Evolutionary conservation across 768 basidiomycete genomes (phyloP).

Genomic region (Leccinum obscurum): DNA sequence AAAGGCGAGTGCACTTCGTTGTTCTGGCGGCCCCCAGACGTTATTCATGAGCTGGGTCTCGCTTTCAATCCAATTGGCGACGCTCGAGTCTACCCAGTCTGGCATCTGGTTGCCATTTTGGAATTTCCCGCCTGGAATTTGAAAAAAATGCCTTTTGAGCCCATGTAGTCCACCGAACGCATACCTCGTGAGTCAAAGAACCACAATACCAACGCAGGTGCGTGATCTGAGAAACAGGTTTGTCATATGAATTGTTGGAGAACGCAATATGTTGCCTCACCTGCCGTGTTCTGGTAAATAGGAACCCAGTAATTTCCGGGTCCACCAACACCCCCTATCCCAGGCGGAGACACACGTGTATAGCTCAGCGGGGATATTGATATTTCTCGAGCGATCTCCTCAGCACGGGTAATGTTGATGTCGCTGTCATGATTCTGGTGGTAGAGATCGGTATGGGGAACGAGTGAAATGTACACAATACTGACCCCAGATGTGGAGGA

Average conservation of each 20-base stretch:
- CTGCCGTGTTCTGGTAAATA: constrained; percentile 42
- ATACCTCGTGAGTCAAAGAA: constrained; percentile 77
- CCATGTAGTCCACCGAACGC: not conserved
- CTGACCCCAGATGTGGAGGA: constrained; percentile 68
- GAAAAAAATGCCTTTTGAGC: constrained; percentile 1
- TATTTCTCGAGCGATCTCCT: constrained; percentile 66
- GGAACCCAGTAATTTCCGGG: constrained; percentile 81
- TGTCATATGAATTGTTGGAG: not conserved
- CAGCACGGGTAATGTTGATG: constrained; percentile 66
- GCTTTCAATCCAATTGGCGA: constrained; percentile 58
- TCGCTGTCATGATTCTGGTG: constrained; percentile 75
- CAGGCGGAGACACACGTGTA: constrained; percentile 57
- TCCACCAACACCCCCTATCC: constrained; percentile 63
- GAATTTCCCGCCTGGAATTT: constrained; percentile 48
- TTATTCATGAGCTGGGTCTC: constrained; percentile 55
- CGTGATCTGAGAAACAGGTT: constrained; percentile 26
- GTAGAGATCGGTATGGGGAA: not conserved
- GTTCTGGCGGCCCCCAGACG: constrained; percentile 56
- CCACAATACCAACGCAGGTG: constrained; percentile 61
- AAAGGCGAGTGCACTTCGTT: constrained; percentile 61
- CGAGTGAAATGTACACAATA: not conserved
- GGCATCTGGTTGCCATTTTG: constrained; percentile 46
- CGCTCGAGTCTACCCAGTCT: constrained; percentile 69
- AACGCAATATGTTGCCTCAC: constrained; percentile 20
- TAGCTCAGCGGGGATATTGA: constrained; percentile 57